Conservation (phyloP, 192 early-diverging fungal species). For the Linnemannia exigua region DNA sequence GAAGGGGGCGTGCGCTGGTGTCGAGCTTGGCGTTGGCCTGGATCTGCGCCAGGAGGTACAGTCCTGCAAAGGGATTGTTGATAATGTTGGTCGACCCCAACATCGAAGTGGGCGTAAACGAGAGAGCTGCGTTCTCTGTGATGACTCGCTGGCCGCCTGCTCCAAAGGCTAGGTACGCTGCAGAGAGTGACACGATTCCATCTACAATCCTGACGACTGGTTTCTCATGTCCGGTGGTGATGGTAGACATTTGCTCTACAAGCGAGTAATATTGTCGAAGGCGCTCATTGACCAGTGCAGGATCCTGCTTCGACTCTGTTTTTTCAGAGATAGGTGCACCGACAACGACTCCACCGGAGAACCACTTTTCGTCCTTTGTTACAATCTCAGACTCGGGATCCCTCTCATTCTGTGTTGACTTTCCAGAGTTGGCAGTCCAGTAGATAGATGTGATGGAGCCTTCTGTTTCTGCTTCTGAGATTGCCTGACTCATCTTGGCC, state of each 20-base stretch:
- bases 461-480: conserved; percentile 22
- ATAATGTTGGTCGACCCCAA: conserved; percentile 8
- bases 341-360: conserved; percentile 56
- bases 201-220: conserved; percentile 55
- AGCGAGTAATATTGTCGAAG: conserved; percentile 48
- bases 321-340: conserved; percentile 14
- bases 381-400: conserved; percentile 55
- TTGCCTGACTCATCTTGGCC: conserved; percentile 40
- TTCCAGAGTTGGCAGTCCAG: conserved; percentile 49
- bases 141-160: conserved; percentile 52
- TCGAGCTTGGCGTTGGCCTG: conserved; percentile 21
- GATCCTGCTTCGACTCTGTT: not conserved
- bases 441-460: conserved; percentile 45
- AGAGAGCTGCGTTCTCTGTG: conserved; percentile 60
- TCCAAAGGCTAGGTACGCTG: conserved; percentile 53
- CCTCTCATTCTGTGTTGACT: conserved; percentile 15
- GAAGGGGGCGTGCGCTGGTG: conserved; percentile 36
- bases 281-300: conserved; percentile 11
- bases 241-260: conserved; percentile 13
- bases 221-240: conserved; percentile 15
- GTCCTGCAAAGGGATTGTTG: conserved; percentile 38
- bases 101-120: conserved; percentile 33
- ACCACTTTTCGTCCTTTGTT: conserved; percentile 60
- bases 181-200: conserved; percentile 52
- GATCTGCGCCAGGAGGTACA: conserved; percentile 30